phyloP scores from a whole-genome alignment of 2,329 filamentous ascomycete genomes.

The Cercospora canescens region DNA sequence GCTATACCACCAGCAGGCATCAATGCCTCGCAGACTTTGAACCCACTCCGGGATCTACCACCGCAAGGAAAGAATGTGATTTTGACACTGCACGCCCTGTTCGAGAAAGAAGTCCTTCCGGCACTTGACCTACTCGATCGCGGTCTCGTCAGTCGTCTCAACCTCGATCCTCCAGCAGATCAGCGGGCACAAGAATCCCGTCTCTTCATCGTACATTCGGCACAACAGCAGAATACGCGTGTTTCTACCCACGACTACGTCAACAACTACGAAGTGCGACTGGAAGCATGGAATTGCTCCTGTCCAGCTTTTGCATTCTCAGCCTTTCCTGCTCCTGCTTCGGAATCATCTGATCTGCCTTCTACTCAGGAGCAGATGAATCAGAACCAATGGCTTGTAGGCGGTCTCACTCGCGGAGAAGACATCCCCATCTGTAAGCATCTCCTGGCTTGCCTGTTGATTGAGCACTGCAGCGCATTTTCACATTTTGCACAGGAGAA shows the following conservation, averaged over 20 bases:
- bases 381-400: constrained; percentile 38
- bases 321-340: constrained; percentile 54
- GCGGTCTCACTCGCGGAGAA: constrained; percentile 48
- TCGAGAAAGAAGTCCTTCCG: constrained; percentile 76
- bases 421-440: constrained; percentile 76
- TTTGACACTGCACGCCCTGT: constrained; percentile 81
- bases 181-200: constrained; percentile 25
- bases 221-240: constrained; percentile 37
- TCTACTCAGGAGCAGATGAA: background rate
- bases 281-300: constrained; percentile 81
- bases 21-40: constrained; percentile 35
- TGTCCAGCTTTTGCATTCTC: constrained; percentile 82
- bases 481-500: constrained; percentile 57
- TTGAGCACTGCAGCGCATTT: constrained; percentile 65
- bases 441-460: constrained; percentile 78
- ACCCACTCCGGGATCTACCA: constrained; percentile 42
- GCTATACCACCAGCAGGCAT: constrained; percentile 29
- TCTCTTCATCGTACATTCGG: constrained; percentile 66
- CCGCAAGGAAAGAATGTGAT: constrained; percentile 50
- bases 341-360: background rate
- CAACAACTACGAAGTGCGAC: constrained; percentile 74
- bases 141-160: constrained; percentile 62
- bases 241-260: constrained; percentile 28
- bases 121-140: constrained; percentile 87
- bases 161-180: background rate